Conservation (phyloP, 192 early-diverging fungal species). For the Podila horticola region DNA sequence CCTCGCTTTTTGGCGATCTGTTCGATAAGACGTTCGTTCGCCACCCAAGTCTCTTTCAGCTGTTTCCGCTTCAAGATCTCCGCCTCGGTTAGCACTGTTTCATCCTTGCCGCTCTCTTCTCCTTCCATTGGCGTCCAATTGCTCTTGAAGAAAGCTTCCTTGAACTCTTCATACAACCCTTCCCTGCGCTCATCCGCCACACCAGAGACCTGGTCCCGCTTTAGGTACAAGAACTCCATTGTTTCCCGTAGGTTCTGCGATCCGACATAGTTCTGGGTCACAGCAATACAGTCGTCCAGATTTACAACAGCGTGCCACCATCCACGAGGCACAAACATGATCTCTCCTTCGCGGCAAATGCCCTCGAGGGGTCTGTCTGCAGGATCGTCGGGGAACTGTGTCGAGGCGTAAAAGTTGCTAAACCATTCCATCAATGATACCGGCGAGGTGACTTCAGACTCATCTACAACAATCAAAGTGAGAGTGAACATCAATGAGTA, state of each 20-base stretch:
- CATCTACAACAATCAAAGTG: constrained; percentile 49
- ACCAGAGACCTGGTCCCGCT: constrained; percentile 53
- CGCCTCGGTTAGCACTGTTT: not conserved
- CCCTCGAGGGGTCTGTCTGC: constrained; percentile 62
- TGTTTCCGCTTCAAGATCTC: constrained; percentile 20
- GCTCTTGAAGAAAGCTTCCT: constrained; percentile 49
- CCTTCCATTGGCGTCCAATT: constrained; percentile 12
- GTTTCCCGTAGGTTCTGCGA: constrained; percentile 61
- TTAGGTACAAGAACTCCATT: constrained; percentile 47
- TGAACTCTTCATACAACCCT: constrained; percentile 59
- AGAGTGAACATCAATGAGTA: not conserved
- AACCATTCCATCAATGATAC: constrained; percentile 78
- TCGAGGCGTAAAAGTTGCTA: constrained; percentile 66
- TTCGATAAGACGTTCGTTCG: constrained; percentile 33
- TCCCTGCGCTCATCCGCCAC: constrained; percentile 35
- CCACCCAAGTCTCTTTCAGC: constrained; percentile 21
- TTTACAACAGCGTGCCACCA: constrained; percentile 87
- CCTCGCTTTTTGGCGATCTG: constrained; percentile 6
- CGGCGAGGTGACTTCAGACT: constrained; percentile 76
- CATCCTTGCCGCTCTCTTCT: not conserved
- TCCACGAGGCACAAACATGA: constrained; percentile 75
- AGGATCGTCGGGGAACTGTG: constrained; percentile 48
- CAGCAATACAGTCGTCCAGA: constrained; percentile 70
- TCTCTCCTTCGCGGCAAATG: constrained; percentile 72
- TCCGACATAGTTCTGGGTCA: constrained; percentile 82